Conservation (phyloP, 768 basidiomycete genomes). For the Boletus speciosus region DNA sequence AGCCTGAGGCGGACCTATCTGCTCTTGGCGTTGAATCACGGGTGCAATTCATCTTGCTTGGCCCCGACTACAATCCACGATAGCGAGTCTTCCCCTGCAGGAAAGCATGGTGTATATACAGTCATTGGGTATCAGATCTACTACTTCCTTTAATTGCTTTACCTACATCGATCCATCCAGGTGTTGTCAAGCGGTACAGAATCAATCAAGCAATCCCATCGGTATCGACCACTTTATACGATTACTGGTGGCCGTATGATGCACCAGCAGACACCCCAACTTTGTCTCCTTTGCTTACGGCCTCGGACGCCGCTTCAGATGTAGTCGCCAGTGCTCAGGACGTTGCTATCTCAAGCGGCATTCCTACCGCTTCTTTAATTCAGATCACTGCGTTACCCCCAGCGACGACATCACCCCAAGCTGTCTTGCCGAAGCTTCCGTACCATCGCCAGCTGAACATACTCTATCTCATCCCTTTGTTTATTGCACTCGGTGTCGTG, state of each 20-base stretch:
- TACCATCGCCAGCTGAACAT: conserved; percentile 24
- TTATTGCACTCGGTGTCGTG: conserved; percentile 23
- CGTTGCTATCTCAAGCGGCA: conserved; percentile 5
- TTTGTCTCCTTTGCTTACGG: conserved; percentile 3
- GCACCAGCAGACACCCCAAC: conserved; percentile 23
- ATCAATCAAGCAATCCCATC: conserved; percentile 16
- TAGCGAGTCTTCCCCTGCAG: conserved; percentile 1
- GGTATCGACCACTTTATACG: conserved; percentile 22
- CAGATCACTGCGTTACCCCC: conserved; percentile 36
- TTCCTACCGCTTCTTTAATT: conserved; percentile 21
- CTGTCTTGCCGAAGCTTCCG: conserved; percentile 15
- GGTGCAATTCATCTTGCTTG: conserved; percentile 38
- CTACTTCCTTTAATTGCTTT: neutral
- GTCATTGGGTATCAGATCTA: conserved; percentile 11
- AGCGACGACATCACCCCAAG: conserved; percentile 11
- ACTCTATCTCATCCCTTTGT: conserved; percentile 27
- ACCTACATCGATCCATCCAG: conserved; percentile 7
- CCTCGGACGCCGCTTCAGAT: neutral
- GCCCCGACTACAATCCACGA: conserved; percentile 36
- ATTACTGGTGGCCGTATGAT: conserved; percentile 41
- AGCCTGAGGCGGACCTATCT: conserved; percentile 55
- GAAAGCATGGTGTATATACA: conserved; percentile 20
- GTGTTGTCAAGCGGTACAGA: conserved; percentile 4
- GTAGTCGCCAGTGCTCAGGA: neutral
- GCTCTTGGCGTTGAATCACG: conserved; percentile 61